Base-by-base conservation (phyloP, 2,329 filamentous ascomycete species). In the Cladosporium cucumerinum region DNA sequence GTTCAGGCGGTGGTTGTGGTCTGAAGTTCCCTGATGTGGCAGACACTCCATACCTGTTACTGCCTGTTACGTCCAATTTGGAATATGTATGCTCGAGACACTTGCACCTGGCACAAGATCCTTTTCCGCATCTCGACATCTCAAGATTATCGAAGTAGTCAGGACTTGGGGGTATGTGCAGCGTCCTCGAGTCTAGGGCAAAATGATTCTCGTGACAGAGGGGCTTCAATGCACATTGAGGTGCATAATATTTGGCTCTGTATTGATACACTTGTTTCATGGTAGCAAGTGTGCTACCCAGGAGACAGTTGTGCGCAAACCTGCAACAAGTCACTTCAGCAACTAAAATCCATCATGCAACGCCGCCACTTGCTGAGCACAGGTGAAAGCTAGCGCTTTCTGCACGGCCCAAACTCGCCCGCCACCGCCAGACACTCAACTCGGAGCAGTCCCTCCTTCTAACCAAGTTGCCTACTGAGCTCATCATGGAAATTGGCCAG, bases 1-100 rank as follows among this genome's bases (percentile, higher is more conserved):
- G 25, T 64, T 64, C 34, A 59, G 61, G 26, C 30, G 67, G 51
- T 68, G 67, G 67, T 64, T 63, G 57, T 68, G 65, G 62, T 61
- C 12, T 46, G 34, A 18, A n/a, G 16, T 18, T n/a, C 10, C 36
- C 18, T 43, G 36, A 43, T 8, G 6, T 43, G 18, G 18, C 36
- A 43, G 18, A 5, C 7, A 1, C 5, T n/a, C 16, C 36, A 43
- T n/a, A n/a, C 36, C 36, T 43, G 18, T 43, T 43, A n/a, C 36
- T n/a, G 10, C 36, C 36, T 43, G 18, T 43, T 43, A n/a, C 36
- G 18, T 43, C 36, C 6, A 16, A n/a, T 43, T 43, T 43, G 36
- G 18, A 43, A n/a, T 43, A n/a, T 43, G 18, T 7, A n/a, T n/a
- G 6, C 36, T 43, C 36, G 18, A 39, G 34, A 6, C 18, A 18